Evolutionary conservation across 2,329 filamentous ascomycete genomes (phyloP), one percentile per base, ranked within the genome.

Genomic region (Colletotrichum musicola): DNA sequence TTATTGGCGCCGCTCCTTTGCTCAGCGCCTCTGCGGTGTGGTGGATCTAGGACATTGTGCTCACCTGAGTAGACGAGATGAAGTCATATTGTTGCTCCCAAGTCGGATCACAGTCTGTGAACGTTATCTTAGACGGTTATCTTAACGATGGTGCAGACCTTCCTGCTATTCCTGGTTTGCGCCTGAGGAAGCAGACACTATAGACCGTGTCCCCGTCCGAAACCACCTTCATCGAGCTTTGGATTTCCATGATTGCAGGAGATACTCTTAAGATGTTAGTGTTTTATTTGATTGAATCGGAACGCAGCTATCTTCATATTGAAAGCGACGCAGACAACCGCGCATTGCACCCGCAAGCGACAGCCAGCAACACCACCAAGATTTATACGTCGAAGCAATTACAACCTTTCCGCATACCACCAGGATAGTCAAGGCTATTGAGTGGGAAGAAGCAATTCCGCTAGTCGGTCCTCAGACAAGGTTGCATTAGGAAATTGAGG

Each of bases 141-240:
- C 64, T 77, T 77, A 80, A 70, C 78, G 77, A 53, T 75, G 65
- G 74, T 78, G 78, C 72, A 80, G 79, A 56, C 78, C 69, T 12
- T 72, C 75, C 20, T 63, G 74, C 6, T 22, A 78, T 64, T 44
- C 71, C 67, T n/a, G 72, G 74, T 25, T 75, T 74, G 18, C 77
- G 74, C 55, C 72, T 74, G 59, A 77, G 73, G 68, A 73, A 75
- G 47, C 71, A 68, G 38, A 74, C 69, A 62, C 69, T 72, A 49
- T 46, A 47, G 35, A 71, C 61, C 14, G 61, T 18, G 53, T 38
- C 9, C 14, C 22, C 6, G 18, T 3, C 27, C 27, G 25, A 27
- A 2, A n/a, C 12, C 40, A 35, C 7, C 27, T 30, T 30, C 27
- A 13, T 16, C 4, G 40, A 42, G 40, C 16, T 54, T 54, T 6